Evolutionary conservation across 257 asterid genomes (phyloP).

Genomic region (Capsicum baccatum): DNA sequence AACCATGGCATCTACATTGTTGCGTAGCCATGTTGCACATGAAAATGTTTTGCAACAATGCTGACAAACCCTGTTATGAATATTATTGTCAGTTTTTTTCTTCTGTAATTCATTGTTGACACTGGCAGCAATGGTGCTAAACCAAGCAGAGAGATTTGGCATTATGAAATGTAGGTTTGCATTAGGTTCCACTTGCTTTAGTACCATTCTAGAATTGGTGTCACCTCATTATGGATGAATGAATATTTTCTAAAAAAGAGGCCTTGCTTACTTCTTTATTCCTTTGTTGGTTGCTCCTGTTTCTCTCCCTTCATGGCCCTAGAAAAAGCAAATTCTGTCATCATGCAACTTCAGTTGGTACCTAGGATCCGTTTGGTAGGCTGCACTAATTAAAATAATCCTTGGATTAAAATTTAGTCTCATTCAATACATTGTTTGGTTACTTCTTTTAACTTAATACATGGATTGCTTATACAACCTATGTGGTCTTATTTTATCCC

Average conservation of each 20-base stretch:
- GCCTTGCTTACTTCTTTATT: background rate
- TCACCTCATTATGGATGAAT: background rate
- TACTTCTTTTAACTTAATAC: too few relatives aligned
- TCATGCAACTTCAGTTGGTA: background rate
- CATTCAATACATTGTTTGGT: too few relatives aligned
- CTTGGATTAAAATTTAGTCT: too few relatives aligned
- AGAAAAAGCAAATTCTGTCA: background rate
- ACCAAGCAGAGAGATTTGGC: background rate
- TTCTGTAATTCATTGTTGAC: background rate
- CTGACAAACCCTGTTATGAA: background rate
- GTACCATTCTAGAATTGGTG: background rate
- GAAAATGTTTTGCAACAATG: too few relatives aligned
- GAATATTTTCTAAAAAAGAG: background rate
- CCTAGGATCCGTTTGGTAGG: background rate
- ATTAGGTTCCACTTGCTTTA: background rate
- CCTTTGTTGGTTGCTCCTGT: background rate
- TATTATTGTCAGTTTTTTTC: background rate
- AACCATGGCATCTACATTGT: too few relatives aligned
- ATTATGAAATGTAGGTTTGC: background rate
- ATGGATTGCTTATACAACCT: too few relatives aligned
- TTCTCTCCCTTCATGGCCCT: background rate
- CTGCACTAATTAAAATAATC: too few relatives aligned
- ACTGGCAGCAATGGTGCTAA: background rate
- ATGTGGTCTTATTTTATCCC: too few relatives aligned
- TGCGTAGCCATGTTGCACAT: too few relatives aligned